Evolutionary conservation across 768 basidiomycete species (phyloP).

Genomic region (Cantharellus anzutake): DNA sequence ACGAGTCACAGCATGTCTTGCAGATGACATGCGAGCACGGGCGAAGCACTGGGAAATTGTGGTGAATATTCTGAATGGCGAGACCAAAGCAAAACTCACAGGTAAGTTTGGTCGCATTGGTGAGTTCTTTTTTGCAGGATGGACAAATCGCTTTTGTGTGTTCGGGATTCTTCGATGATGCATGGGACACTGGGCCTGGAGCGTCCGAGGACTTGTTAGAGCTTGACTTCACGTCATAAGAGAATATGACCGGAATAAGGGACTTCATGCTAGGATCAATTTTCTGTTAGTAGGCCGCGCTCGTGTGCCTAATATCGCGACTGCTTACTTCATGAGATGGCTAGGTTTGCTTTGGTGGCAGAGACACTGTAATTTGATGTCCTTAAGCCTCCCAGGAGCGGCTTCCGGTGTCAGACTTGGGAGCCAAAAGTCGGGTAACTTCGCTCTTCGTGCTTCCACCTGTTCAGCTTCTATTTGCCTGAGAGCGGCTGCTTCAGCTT

Average conservation of each 20-base stretch:
- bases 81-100: conserved; percentile 25
- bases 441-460: conserved; percentile 64
- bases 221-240: conserved; percentile 19
- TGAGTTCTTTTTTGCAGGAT: conserved; percentile 69
- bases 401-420: conserved; percentile 74
- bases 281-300: background rate
- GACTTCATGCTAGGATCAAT: conserved; percentile 48
- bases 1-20: conserved; percentile 75
- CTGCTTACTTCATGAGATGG: conserved; percentile 57
- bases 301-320: background rate
- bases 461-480: conserved; percentile 65
- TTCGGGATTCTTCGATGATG: no score
- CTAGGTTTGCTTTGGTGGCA: conserved; percentile 67
- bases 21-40: conserved; percentile 86
- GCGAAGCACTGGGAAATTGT: conserved; percentile 39
- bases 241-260: conserved; percentile 65
- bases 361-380: conserved; percentile 73
- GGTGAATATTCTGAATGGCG: background rate
- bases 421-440: conserved; percentile 95
- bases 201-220: conserved; percentile 7
- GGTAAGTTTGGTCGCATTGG: conserved; percentile 55
- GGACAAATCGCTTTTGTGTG: conserved; percentile 49
- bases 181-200: conserved; percentile 27
- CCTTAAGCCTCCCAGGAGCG: conserved; percentile 48
- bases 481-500: conserved; percentile 80